Percentiles rank a stretch among this genome's conserved stretches.
Conservation (phyloP, 2,329 filamentous ascomycete species). For the Teratosphaeria epicoccoides region DNA sequence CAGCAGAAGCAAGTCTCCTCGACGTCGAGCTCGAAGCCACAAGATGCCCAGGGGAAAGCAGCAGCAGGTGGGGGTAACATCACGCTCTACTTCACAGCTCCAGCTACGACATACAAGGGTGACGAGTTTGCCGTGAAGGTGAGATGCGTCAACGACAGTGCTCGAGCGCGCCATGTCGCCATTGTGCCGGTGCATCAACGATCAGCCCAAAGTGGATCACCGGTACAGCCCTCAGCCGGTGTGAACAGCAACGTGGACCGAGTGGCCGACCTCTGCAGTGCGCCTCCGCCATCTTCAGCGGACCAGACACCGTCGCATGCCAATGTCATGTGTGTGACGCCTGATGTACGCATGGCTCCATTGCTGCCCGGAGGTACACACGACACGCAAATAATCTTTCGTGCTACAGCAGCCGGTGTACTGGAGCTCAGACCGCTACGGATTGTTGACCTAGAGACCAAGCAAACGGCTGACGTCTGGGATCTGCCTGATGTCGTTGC, state of each 20-base stretch:
- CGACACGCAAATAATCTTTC: constrained; percentile 60
- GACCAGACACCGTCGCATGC: constrained; percentile 39
- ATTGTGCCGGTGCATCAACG: constrained; percentile 42
- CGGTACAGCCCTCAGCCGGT: not conserved
- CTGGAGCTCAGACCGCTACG: constrained; percentile 61
- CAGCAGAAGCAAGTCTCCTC: constrained; percentile 6
- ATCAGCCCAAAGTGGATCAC: constrained; percentile 1
- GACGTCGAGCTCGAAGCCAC: not conserved
- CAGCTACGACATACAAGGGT: constrained; percentile 49
- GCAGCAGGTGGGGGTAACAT: constrained; percentile 40
- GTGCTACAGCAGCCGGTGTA: constrained; percentile 56
- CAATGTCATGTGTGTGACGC: constrained; percentile 64
- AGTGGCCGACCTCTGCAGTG: constrained; percentile 11
- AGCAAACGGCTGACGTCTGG: constrained; percentile 66
- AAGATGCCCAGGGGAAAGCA: not conserved
- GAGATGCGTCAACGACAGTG: constrained; percentile 63
- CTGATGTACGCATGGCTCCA: constrained; percentile 63
- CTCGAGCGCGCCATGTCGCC: constrained; percentile 55
- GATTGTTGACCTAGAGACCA: constrained; percentile 60
- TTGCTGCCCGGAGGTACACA: constrained; percentile 63
- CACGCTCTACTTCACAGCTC: constrained; percentile 63
- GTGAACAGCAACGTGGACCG: constrained; percentile 5
- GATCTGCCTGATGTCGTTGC: constrained; percentile 59
- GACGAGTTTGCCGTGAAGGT: constrained; percentile 62
- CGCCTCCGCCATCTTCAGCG: constrained; percentile 29